Conservation (phyloP, 1,284 basidiomycete species). For the Microbotryum intermedium region DNA sequence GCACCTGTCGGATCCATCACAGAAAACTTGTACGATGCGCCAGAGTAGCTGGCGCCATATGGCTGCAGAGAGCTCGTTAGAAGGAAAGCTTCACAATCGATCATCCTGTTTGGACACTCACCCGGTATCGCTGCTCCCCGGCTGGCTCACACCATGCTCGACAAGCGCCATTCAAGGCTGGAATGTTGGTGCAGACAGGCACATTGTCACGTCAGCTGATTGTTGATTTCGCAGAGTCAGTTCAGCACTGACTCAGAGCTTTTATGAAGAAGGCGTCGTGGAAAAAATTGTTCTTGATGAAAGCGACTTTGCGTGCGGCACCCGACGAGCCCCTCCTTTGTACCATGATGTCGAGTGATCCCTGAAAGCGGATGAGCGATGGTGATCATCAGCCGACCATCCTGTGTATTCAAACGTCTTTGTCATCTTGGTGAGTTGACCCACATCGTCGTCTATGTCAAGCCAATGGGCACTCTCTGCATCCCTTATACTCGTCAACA, state of each 20-base stretch:
- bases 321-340: slow-evolving; percentile 65
- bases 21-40: slow-evolving; percentile 95
- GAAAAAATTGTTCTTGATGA: slow-evolving; percentile 96
- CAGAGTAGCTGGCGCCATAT: slow-evolving; percentile 86
- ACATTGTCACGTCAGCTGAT: slow-evolving; percentile 10
- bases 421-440: slow-evolving; percentile 32
- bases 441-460: slow-evolving; percentile 91
- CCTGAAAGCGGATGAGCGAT: slow-evolving; percentile 46
- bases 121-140: slow-evolving; percentile 42
- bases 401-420: slow-evolving; percentile 6
- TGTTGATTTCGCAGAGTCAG: background rate
- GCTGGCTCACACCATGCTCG: slow-evolving; percentile 62
- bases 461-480: slow-evolving; percentile 72
- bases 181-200: background rate
- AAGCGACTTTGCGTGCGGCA: slow-evolving; percentile 48
- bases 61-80: slow-evolving; percentile 49
- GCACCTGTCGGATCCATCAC: slow-evolving; percentile 86
- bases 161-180: slow-evolving; percentile 89
- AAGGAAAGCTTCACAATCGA: background rate
- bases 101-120: background rate
- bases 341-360: slow-evolving; percentile 83
- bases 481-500: slow-evolving; percentile 61
- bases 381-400: background rate
- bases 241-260: slow-evolving; percentile 59
- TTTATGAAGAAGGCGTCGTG: slow-evolving; percentile 99